Evolutionary conservation across 169 alveolate species (phyloP).

Genomic region (Plasmodium knowlesi): DNA sequence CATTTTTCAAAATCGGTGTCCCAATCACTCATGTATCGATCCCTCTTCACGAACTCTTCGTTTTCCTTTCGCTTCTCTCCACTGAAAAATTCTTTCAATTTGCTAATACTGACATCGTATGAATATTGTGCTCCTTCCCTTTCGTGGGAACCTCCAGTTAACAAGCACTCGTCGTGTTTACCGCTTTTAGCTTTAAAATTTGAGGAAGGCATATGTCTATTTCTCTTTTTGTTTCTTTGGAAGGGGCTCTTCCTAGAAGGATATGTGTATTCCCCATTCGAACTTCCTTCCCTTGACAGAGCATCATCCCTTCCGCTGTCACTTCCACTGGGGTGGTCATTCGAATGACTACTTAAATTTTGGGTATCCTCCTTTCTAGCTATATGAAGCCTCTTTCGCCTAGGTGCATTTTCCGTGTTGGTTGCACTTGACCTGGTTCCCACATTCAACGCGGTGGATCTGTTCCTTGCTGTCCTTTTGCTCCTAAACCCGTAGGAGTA

Average conservation of each 20-base stretch:
- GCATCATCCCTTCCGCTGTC: not conserved
- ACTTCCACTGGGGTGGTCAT: not conserved
- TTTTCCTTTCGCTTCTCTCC: not conserved
- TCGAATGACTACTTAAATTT: not conserved
- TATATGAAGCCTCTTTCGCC: not conserved
- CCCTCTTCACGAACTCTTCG: not conserved
- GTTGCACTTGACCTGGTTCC: not conserved
- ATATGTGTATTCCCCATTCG: not conserved
- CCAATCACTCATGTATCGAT: conserved; percentile 3
- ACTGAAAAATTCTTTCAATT: conserved; percentile 13
- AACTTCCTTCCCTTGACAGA: not conserved
- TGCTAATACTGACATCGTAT: not conserved
- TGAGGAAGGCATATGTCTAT: not conserved
- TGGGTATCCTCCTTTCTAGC: not conserved
- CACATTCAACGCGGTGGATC: not conserved
- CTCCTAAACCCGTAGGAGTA: not conserved
- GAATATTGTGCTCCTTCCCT: not conserved
- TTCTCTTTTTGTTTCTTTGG: not conserved
- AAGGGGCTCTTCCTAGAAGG: not conserved
- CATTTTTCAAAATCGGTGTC: conserved; percentile 43
- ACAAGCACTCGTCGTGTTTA: not conserved
- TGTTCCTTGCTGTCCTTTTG: not conserved
- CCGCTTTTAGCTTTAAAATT: not conserved
- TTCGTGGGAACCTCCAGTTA: not conserved
- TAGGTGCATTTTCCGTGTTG: not conserved